These are phyloP conservation scores for Blastobotrys peoriensis DNA, from an alignment of 805 yeast genomes.

Conservation along the genomic window DNA sequence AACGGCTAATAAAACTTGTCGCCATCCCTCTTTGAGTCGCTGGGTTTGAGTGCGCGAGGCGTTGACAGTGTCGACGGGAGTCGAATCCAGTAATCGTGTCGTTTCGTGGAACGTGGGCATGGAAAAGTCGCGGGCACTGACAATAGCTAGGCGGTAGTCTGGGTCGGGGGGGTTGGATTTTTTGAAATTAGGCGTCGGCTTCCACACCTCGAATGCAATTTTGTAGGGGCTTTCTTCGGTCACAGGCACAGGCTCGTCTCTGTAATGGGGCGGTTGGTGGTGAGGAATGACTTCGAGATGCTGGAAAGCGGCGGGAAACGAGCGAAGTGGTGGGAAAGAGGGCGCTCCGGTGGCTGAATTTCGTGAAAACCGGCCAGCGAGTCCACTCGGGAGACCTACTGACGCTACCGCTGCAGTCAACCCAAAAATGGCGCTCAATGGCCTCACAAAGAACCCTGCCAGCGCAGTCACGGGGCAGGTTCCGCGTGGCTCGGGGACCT, in stretches of 20 bases:
- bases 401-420: too few species aligned
- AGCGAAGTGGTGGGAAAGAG: too few species aligned
- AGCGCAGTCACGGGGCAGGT: too few species aligned
- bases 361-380: not conserved
- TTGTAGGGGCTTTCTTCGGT: constrained; percentile 22
- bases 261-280: constrained; percentile 14
- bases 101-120: constrained; percentile 32
- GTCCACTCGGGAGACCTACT: too few species aligned
- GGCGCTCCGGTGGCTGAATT: too few species aligned
- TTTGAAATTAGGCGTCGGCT: constrained; percentile 62
- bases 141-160: constrained; percentile 64
- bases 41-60: constrained; percentile 30
- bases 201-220: constrained; percentile 71
- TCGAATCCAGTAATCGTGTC: constrained; percentile 27
- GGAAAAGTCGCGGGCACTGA: constrained; percentile 34
- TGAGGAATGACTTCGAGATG: constrained; percentile 22
- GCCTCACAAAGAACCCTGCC: not conserved
- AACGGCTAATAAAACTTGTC: constrained; percentile 56
- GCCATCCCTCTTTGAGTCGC: constrained; percentile 47
- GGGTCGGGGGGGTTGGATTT: constrained; percentile 64
- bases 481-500: too few species aligned
- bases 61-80: constrained; percentile 18
- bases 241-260: constrained; percentile 5
- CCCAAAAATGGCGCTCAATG: not conserved
- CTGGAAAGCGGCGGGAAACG: constrained; percentile 19